Base-by-base conservation (phyloP, 768 basidiomycete genomes). In the Hygrophorus pudorinus region DNA sequence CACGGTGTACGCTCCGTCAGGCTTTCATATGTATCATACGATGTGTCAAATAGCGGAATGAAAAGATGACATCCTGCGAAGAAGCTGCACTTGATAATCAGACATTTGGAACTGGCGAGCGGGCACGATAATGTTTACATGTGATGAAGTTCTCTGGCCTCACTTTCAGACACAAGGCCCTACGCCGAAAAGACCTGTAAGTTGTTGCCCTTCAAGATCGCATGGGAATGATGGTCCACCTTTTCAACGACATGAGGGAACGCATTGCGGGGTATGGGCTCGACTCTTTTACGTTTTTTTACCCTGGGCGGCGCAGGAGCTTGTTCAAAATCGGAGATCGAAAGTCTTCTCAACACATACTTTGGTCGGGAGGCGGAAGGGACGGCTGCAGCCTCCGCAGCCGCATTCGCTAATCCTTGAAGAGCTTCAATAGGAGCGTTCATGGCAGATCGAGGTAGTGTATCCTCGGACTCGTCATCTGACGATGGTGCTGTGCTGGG, bases 21-120 rank as follows among this genome's bases (percentile, higher is more conserved):
- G 52, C 81, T 80, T 60, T 94, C 92, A 66, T 87, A 93, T 12
- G 88, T 89, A 70, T 97, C 93, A 65, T 91, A 94, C 47, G 71
- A 67, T 27, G 88, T 85, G 65, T 96, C 91, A 69, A 93, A 96
- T 49, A 96, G 72, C 38, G 93, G 92, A 52, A 96, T 90, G 71
- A 96, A 97, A 59, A 92, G 75, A 68, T 96, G 87, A 65, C 91
- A 96, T 39, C 92, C 92, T 46, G 86, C 82, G 69, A 94, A 94
- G 72, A 94, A 97, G 57, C 88, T 91, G 69, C 49, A 57, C 58
- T 53, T 58, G 63, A 59, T 60, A 61, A 64, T 62, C 60, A 59
- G 54, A 53, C 53, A 58, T 54, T 59, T 48, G 50, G 45, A 31
- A 48, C 47, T 56, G 56, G 56, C 54, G 50, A 55, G 53, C 56